phyloP scores from a whole-genome alignment of 2,329 filamentous ascomycete genomes.

The Trichoderma lentiforme region DNA sequence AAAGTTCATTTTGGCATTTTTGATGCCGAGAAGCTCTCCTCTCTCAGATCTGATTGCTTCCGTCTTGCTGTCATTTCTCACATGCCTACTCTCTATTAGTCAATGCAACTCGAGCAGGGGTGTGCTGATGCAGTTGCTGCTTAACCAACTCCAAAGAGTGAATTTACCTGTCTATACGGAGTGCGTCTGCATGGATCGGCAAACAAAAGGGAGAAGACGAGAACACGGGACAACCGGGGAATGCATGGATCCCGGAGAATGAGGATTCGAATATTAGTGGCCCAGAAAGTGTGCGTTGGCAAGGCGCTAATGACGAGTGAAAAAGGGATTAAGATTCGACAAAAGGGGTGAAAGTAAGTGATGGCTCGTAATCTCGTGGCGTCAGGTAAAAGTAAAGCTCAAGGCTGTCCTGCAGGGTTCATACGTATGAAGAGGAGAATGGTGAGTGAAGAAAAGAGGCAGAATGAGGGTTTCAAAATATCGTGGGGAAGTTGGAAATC shows the following conservation, averaged over 20 bases:
- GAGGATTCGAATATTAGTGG: background rate
- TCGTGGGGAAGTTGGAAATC: background rate
- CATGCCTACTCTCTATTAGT: background rate
- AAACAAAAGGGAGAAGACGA: background rate
- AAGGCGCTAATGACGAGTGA: background rate
- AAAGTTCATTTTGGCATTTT: background rate
- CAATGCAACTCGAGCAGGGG: background rate
- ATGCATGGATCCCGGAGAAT: background rate
- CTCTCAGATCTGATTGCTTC: background rate
- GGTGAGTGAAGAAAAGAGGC: background rate
- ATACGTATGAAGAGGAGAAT: background rate
- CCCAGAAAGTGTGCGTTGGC: background rate
- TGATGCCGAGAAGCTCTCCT: background rate
- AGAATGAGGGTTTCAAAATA: background rate
- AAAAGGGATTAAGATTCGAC: background rate
- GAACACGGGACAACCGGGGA: background rate
- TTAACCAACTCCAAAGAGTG: background rate
- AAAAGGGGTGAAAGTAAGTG: background rate
- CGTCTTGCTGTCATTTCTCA: background rate
- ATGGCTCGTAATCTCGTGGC: background rate
- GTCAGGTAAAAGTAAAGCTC: background rate
- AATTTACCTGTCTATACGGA: background rate
- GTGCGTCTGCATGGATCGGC: background rate
- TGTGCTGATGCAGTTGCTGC: background rate
- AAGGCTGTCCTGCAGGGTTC: background rate